A percentile compares a stretch with the other conserved stretches of the same genome.
phyloP scores from a whole-genome alignment of 1,284 basidiomycete genomes.

The Sporisorium sorghi region DNA sequence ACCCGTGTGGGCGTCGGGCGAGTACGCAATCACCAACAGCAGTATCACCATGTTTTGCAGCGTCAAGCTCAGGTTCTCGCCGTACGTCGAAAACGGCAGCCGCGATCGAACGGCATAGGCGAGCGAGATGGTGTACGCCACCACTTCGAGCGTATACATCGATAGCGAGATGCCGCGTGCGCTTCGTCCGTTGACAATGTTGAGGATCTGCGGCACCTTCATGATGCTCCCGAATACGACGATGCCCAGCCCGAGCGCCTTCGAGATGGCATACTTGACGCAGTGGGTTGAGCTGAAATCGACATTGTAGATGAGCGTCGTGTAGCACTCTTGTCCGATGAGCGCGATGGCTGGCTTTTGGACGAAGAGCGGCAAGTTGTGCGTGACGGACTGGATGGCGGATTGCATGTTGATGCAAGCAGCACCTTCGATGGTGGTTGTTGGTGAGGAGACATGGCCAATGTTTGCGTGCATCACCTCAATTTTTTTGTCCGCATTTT shows the following conservation, averaged over 20 bases:
- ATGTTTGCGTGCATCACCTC: neutral
- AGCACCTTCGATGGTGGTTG: neutral
- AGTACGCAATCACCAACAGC: slow-evolving; percentile 60
- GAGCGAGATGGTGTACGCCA: slow-evolving; percentile 85
- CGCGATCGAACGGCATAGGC: slow-evolving; percentile 81
- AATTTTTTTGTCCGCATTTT: neutral
- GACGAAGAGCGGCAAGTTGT: slow-evolving; percentile 80
- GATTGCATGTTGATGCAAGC: slow-evolving; percentile 71
- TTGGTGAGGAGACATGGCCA: neutral
- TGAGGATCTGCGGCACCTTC: slow-evolving; percentile 87
- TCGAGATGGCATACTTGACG: slow-evolving; percentile 90
- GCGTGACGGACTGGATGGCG: slow-evolving; percentile 69
- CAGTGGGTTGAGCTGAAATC: slow-evolving; percentile 85
- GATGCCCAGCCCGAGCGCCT: slow-evolving; percentile 90
- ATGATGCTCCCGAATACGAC: slow-evolving; percentile 92
- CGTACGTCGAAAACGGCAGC: slow-evolving; percentile 95
- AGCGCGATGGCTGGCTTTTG: slow-evolving; percentile 82
- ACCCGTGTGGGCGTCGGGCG: slow-evolving; percentile 40
- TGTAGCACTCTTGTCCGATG: slow-evolving; percentile 86
- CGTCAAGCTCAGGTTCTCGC: slow-evolving; percentile 71
- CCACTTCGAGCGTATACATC: slow-evolving; percentile 75
- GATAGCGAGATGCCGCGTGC: slow-evolving; percentile 81
- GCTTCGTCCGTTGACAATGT: slow-evolving; percentile 75
- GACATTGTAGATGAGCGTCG: slow-evolving; percentile 87
- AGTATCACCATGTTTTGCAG: slow-evolving; percentile 69